A percentile compares a stretch with the other conserved stretches of the same genome.
Conservation (phyloP, 495 filamentous ascomycete species). For the Penicillium cosmopolitanum region DNA sequence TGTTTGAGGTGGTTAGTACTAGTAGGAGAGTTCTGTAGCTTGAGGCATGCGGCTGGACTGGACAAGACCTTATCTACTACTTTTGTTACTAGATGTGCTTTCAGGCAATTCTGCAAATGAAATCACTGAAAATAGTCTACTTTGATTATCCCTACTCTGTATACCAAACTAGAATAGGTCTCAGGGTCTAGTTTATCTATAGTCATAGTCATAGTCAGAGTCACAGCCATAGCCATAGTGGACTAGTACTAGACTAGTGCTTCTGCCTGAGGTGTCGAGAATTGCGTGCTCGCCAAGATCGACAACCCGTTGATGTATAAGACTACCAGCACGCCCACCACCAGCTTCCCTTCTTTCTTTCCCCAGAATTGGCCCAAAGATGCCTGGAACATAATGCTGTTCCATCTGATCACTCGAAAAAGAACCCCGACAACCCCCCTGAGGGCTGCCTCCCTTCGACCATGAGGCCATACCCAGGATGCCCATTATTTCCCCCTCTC, state of each 20-base stretch:
- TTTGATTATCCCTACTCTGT: no score
- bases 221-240: background rate
- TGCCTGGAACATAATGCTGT: no score
- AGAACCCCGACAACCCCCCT: conserved; percentile 3
- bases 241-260: background rate
- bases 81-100: no score
- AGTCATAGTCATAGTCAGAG: no score
- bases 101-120: no score
- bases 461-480: background rate
- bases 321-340: conserved; percentile 22
- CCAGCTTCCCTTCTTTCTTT: conserved; percentile 17
- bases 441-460: background rate
- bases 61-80: background rate
- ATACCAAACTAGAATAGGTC: no score
- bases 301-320: conserved; percentile 35
- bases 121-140: no score
- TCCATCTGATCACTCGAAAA: background rate
- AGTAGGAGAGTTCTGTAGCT: background rate
- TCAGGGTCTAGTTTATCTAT: background rate
- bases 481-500: background rate
- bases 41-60: background rate
- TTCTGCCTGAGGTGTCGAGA: conserved; percentile 1
- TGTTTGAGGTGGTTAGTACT: conserved; percentile 40
- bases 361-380: background rate
- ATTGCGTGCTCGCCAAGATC: conserved; percentile 35